These are phyloP conservation scores for Closterium sp. DNA, from an alignment of 139 green algal genomes.

Conservation along the genomic window DNA sequence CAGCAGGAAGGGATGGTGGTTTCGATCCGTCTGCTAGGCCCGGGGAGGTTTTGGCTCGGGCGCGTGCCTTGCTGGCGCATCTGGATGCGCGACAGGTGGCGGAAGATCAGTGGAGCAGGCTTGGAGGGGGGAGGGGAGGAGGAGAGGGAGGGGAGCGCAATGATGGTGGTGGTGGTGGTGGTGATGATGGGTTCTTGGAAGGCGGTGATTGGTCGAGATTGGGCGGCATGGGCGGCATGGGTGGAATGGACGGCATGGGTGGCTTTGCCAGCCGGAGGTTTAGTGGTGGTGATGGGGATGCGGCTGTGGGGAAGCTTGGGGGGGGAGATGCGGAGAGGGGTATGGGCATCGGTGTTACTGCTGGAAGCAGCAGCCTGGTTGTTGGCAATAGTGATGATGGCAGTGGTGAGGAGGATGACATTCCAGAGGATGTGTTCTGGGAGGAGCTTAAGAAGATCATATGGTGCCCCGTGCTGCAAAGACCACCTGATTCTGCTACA, in stretches of 20 bases:
- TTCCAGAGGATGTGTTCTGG: slow-evolving; percentile 50
- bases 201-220: not conserved
- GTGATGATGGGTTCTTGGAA: not conserved
- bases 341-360: not conserved
- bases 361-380: not conserved
- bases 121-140: not conserved
- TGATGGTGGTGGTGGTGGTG: not conserved
- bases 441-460: slow-evolving; percentile 45
- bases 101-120: not conserved
- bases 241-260: not conserved
- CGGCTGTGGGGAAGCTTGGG: not conserved
- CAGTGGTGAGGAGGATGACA: not conserved
- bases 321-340: no score
- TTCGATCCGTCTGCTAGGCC: not conserved
- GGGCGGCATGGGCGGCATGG: not conserved
- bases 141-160: not conserved
- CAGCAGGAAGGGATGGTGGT: not conserved
- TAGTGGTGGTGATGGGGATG: not conserved
- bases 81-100: slow-evolving; percentile 49
- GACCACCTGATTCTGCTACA: not conserved
- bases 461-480: slow-evolving; percentile 66
- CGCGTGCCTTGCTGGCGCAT: slow-evolving; percentile 53
- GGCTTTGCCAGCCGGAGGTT: not conserved
- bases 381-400: not conserved
- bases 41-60: not conserved